phyloP scores from a whole-genome alignment of 495 filamentous ascomycete genomes.

The Lineolata rhizophorae region DNA sequence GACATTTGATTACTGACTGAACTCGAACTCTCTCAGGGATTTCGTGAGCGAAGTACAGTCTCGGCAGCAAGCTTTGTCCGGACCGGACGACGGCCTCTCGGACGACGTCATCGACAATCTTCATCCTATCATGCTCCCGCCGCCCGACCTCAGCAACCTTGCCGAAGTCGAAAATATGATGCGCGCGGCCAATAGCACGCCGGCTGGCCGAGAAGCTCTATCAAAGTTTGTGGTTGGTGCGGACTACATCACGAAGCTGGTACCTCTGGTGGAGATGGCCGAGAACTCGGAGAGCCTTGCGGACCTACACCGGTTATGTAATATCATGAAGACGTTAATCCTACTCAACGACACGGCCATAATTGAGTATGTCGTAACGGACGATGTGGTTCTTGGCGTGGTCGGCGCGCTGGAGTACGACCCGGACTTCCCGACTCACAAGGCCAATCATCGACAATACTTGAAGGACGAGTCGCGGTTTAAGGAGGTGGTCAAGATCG shows the following conservation, averaged over 20 bases:
- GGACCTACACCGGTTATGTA: constrained; percentile 81
- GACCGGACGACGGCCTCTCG: constrained; percentile 64
- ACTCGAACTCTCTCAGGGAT: constrained; percentile 34
- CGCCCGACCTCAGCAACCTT: constrained; percentile 57
- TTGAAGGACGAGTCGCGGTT: constrained; percentile 70
- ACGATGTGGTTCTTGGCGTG: constrained; percentile 73
- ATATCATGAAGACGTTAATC: constrained; percentile 92
- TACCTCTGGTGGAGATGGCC: constrained; percentile 62
- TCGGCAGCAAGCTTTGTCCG: constrained; percentile 14
- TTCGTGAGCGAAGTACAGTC: constrained; percentile 70
- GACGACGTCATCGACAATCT: constrained; percentile 60
- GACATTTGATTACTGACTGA: constrained; percentile 1
- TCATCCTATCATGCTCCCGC: constrained; percentile 50
- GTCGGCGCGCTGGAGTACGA: constrained; percentile 97
- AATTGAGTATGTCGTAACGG: constrained; percentile 80
- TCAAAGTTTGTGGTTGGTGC: constrained; percentile 67
- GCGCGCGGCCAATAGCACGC: constrained; percentile 48
- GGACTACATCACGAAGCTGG: constrained; percentile 72
- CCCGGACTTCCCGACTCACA: constrained; percentile 95
- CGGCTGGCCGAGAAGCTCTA: constrained; percentile 65
- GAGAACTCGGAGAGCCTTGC: constrained; percentile 74
- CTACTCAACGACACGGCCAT: constrained; percentile 85
- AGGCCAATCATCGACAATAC: constrained; percentile 92
- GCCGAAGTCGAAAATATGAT: constrained; percentile 65
- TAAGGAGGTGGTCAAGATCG: constrained; percentile 89